Evolutionary conservation across 129 eudicot species (phyloP), one percentile per base, ranked within the genome.

Genomic region (Heracleum sosnowskyi): DNA sequence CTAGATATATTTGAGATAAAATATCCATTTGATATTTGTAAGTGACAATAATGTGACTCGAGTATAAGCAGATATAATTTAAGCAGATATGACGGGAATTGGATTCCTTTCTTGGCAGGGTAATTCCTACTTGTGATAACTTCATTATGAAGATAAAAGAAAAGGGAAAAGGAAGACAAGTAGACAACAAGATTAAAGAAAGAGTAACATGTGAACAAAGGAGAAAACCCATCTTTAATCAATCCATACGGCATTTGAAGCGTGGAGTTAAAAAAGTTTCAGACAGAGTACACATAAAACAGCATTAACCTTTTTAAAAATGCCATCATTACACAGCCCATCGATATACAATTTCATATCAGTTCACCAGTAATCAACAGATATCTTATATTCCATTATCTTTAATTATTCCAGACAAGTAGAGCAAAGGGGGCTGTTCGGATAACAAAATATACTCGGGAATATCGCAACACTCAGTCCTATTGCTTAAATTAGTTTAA

Each of bases 171-270:
- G 9, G 60, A 78, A 81, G 16, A 60, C 68, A 60, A n/a, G 68
- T 60, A 74, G 77, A 69, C 79, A 63, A 44, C 40, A 40, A 64
- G 79, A 74, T 72, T 83, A 86, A 76, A 72, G 78, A 79, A 79
- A 79, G 79, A 78, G 86, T 68, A 81, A 76, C 84, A 82, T 80
- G 83, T 81, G 86, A 84, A 82, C 76, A 72, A 41, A 83, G 86
- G 79, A 82, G 90, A 82, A 84, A 91, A 85, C 77, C 90, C 79
- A 82, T 80, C 79, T 36, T 35, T 49, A 79, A 82, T 76, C 78
- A 81, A 86, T 80, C 85, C 57, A 73, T 68, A 77, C 81, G 81
- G 86, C 78, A 83, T 79, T 75, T 69, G 79, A 79, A 80, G n/a
- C 26, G 7, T n/a, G 40, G 36, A 5, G 13, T 73, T 73, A 7